These are phyloP conservation scores for Colletotrichum karsti DNA, from an alignment of 2,329 filamentous ascomycete species.

Conservation along the genomic window DNA sequence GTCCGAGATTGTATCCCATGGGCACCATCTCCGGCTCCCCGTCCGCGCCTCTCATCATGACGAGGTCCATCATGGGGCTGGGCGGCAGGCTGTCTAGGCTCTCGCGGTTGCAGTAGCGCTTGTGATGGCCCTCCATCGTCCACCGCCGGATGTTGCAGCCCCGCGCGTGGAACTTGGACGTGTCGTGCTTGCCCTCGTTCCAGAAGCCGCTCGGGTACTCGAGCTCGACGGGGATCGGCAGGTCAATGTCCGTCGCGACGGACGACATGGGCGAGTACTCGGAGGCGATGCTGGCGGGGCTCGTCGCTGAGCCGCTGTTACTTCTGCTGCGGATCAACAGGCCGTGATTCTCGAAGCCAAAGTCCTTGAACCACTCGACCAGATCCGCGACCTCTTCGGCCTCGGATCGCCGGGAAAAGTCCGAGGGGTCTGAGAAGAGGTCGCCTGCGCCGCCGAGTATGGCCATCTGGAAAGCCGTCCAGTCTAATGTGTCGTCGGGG, in stretches of 20 bases:
- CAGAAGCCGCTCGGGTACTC: constrained; percentile 44
- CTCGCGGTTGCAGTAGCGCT: constrained; percentile 38
- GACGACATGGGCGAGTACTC: background rate
- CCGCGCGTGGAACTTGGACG: constrained; percentile 40
- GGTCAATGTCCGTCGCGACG: constrained; percentile 38
- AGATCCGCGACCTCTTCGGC: constrained; percentile 59
- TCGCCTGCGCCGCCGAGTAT: constrained; percentile 66
- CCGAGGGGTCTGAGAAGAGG: constrained; percentile 53
- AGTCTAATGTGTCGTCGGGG: constrained; percentile 64
- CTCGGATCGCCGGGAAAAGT: constrained; percentile 47
- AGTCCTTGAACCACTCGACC: constrained; percentile 59
- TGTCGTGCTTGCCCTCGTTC: constrained; percentile 40
- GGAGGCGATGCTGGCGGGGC: background rate
- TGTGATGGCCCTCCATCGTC: constrained; percentile 44
- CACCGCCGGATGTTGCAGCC: constrained; percentile 42
- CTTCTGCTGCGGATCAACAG: constrained; percentile 38
- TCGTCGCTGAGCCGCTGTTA: background rate
- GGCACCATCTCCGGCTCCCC: constrained; percentile 51
- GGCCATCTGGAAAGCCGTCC: constrained; percentile 73
- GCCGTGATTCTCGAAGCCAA: constrained; percentile 55
- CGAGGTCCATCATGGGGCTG: constrained; percentile 58
- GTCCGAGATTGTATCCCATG: constrained; percentile 69
- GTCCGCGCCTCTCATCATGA: constrained; percentile 46
- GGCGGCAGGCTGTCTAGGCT: constrained; percentile 49
- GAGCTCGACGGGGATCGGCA: constrained; percentile 46